These are phyloP conservation scores for Colletotrichum graminicola DNA, from an alignment of 2,329 filamentous ascomycete species.

Conservation along the genomic window DNA sequence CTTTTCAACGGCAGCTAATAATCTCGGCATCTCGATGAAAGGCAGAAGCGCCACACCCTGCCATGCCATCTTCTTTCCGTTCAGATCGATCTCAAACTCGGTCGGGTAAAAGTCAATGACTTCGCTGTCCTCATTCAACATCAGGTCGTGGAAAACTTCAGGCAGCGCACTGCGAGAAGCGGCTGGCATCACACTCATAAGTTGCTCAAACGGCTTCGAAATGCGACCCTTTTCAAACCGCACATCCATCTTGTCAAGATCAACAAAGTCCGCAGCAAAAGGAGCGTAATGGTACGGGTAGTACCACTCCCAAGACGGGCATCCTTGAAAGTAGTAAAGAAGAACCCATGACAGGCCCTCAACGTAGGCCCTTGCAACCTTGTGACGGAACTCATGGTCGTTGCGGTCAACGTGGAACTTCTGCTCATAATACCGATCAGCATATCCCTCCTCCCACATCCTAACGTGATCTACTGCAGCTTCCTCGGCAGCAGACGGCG, in stretches of 20 bases:
- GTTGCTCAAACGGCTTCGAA: constrained; percentile 93
- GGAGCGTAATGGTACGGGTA: constrained; percentile 99
- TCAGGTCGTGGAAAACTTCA: constrained; percentile 87
- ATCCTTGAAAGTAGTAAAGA: constrained; percentile 97
- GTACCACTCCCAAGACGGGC: constrained; percentile 99
- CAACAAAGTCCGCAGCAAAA: constrained; percentile 94
- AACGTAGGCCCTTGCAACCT: constrained; percentile 91
- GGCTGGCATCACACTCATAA: constrained; percentile 97
- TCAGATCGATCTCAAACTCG: constrained; percentile 92
- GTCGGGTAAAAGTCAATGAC: constrained; percentile 99
- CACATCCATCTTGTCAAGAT: constrained; percentile 82
- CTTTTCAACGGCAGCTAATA: constrained; percentile 84
- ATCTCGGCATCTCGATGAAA: constrained; percentile 92
- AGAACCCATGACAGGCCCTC: constrained; percentile 97
- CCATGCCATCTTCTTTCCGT: constrained; percentile 99
- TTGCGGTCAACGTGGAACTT: constrained; percentile 89
- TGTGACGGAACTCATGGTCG: constrained; percentile 87
- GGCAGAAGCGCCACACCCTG: constrained; percentile 93
- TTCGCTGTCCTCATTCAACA: constrained; percentile 87
- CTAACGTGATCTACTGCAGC: constrained; percentile 83
- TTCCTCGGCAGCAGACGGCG: constrained; percentile 67
- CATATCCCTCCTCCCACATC: constrained; percentile 95
- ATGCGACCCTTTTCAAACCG: constrained; percentile 86
- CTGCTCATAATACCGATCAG: constrained; percentile 95
- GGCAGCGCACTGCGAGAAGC: constrained; percentile 93